Conservation (phyloP, 169 alveolate genomes). For the Babesia bigemina region DNA sequence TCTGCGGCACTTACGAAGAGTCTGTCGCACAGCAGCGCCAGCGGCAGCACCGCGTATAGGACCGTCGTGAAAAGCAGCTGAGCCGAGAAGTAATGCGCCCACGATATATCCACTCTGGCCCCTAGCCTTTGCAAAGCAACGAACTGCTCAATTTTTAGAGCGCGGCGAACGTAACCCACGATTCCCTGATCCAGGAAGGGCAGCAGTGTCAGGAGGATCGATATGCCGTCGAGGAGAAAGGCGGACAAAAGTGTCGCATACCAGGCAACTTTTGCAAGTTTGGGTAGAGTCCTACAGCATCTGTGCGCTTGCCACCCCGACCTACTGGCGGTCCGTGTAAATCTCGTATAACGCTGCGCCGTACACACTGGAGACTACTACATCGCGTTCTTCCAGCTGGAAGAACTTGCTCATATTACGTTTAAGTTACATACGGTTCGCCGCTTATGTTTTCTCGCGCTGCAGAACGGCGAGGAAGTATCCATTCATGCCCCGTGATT, state of each 20-base stretch:
- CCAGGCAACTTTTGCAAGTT: conserved; percentile 10
- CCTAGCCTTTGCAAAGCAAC: not conserved
- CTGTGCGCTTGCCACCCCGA: too few species aligned
- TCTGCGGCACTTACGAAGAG: not conserved
- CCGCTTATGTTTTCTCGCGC: conserved; percentile 2
- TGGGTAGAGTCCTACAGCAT: conserved; percentile 6
- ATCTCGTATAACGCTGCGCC: conserved; percentile 6
- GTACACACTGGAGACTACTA: not conserved
- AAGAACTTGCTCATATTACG: conserved; percentile 21
- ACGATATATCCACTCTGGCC: not conserved
- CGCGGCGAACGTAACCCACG: conserved; percentile 8
- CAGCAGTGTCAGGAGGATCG: conserved; percentile 24
- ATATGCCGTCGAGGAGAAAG: conserved; percentile 29
- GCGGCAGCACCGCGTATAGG: conserved; percentile 18
- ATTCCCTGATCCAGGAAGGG: conserved; percentile 42
- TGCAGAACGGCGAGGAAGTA: conserved; percentile 88
- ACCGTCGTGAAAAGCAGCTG: conserved; percentile 17
- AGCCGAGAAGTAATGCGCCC: conserved; percentile 22
- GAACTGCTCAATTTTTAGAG: not conserved
- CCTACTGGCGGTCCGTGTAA: conserved; percentile 28
- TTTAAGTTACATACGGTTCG: not conserved
- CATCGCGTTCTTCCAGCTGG: not conserved
- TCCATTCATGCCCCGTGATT: conserved; percentile 92
- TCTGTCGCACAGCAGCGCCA: conserved; percentile 3
- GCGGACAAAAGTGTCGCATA: conserved; percentile 39